Evolutionary conservation across 495 filamentous ascomycete genomes (phyloP), one percentile per base, ranked within the genome.

Genomic region (Parathielavia hyrcaniae): DNA sequence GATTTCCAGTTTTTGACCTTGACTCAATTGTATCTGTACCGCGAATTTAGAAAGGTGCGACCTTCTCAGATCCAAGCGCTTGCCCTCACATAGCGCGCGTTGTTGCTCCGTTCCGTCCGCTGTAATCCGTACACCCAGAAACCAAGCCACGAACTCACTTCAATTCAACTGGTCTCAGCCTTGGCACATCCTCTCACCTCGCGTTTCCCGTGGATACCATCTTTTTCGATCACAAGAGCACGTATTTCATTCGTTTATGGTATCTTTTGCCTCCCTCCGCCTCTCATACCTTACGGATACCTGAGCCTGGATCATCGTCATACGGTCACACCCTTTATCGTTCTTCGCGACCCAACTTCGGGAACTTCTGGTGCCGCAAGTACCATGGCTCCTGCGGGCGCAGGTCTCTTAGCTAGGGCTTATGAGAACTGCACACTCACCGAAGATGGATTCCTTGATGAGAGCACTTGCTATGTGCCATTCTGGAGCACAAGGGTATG

Each of bases 401-500:
- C 49, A 1, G 30, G 20, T 2, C 55, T 68, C 32, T 34, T 61
- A 2, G 2, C 60, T 32, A 35, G 66, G 10, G 53, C 61, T 12
- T 56, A 40, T 34, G 20, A 55, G 40, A 50, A 66, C 16, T 68
- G 66, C 57, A 26, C 54, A 9, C 26, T 36, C 20, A 44, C 16
- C 1, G 63, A 61, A 30, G 64, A 70, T 50, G 69, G 68, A 26
- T 67, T 59, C 59, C 62, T 72, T n/a, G 67, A 73, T 52, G 64
- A 71, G 9, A 60, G 71, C 51, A 69, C 61, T 40, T 73, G 67
- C 48, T 53, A 65, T 13, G 67, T 76, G 26, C 73, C 73, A 48
- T 77, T 77, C 60, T 77, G 74, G 74, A 71, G 69, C 43, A 74
- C 75, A n/a, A 70, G 55, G 63, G 73, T 73, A 59, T n/a, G 68